A percentile compares a stretch with the other conserved stretches of the same genome.
These are phyloP conservation scores for Calonectria honghensis DNA, from an alignment of 2,329 filamentous ascomycete species.

Conservation along the genomic window DNA sequence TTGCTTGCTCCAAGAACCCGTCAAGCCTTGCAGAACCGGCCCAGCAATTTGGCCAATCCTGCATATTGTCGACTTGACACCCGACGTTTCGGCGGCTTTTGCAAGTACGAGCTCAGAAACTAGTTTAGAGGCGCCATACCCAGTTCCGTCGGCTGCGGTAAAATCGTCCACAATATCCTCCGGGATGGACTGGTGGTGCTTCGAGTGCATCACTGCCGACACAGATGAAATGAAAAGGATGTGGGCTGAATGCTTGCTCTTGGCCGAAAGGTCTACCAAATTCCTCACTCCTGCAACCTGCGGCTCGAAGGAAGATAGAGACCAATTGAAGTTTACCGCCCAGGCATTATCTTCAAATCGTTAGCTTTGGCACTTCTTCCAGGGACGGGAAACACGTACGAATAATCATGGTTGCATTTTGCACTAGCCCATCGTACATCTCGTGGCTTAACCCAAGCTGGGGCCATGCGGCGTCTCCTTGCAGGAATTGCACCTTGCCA, in stretches of 20 bases:
- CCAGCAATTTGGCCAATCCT: slow-evolving; percentile 29
- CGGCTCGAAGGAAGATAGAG: slow-evolving; percentile 44
- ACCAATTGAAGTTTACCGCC: slow-evolving; percentile 49
- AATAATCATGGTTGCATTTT: slow-evolving; percentile 26
- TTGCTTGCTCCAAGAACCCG: slow-evolving; percentile 18
- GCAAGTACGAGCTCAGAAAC: slow-evolving; percentile 18
- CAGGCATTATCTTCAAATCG: slow-evolving; percentile 44
- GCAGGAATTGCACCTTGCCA: slow-evolving; percentile 9
- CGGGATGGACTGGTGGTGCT: neutral
- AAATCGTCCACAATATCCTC: slow-evolving; percentile 12
- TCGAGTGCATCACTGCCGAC: neutral
- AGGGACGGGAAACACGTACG: neutral
- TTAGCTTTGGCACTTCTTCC: neutral
- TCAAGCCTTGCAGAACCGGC: neutral
- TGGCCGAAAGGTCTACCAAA: slow-evolving; percentile 36
- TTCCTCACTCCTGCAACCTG: slow-evolving; percentile 41
- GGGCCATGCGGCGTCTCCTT: neutral
- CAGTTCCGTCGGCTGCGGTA: neutral
- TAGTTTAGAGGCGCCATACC: slow-evolving; percentile 23
- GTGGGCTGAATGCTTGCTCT: neutral
- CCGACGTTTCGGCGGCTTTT: neutral
- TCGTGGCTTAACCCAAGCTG: neutral
- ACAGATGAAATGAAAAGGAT: slow-evolving; percentile 20
- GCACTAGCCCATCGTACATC: neutral
- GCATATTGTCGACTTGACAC: slow-evolving; percentile 4